Conservation (phyloP, 1,284 basidiomycete species). For the Leccinum fuscescens region DNA sequence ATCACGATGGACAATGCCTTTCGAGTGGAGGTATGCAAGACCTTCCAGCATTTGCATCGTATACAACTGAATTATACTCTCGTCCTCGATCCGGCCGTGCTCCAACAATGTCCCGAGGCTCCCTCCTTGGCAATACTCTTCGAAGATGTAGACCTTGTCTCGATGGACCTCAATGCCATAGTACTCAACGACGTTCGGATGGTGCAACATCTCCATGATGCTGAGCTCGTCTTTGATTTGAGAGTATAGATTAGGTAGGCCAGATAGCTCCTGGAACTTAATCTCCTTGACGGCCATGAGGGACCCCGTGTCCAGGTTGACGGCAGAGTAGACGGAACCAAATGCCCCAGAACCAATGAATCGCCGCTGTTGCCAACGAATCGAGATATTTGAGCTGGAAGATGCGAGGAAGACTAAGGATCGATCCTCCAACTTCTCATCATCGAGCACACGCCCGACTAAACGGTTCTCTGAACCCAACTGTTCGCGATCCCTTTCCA, state of each 20-base stretch:
- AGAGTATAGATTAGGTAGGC: constrained; percentile 80
- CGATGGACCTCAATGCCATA: constrained; percentile 99
- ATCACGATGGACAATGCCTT: constrained; percentile 93
- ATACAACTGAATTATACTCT: constrained; percentile 94
- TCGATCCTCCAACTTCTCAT: constrained; percentile 88
- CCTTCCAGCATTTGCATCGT: constrained; percentile 98
- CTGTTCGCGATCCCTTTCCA: constrained; percentile 63
- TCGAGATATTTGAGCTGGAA: constrained; percentile 91
- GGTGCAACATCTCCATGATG: constrained; percentile 98
- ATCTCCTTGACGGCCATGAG: constrained; percentile 99
- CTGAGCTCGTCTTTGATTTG: constrained; percentile 97
- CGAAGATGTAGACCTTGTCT: constrained; percentile 99
- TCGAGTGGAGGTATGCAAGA: constrained; percentile 89
- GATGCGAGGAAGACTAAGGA: constrained; percentile 90
- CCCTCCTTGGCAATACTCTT: constrained; percentile 98
- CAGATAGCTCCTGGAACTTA: constrained; percentile 91
- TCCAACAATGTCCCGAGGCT: constrained; percentile 89
- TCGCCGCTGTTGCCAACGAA: constrained; percentile 97
- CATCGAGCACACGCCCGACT: constrained; percentile 87
- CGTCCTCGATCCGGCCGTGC: constrained; percentile 95
- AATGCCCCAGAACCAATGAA: constrained; percentile 98
- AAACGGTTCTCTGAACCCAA: constrained; percentile 70
- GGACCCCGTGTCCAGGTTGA: constrained; percentile 94
- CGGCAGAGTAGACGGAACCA: constrained; percentile 95
- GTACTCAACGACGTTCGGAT: constrained; percentile 98